Conservation (phyloP, 306 rosid genomes). For the Dalbergia cultrata region DNA sequence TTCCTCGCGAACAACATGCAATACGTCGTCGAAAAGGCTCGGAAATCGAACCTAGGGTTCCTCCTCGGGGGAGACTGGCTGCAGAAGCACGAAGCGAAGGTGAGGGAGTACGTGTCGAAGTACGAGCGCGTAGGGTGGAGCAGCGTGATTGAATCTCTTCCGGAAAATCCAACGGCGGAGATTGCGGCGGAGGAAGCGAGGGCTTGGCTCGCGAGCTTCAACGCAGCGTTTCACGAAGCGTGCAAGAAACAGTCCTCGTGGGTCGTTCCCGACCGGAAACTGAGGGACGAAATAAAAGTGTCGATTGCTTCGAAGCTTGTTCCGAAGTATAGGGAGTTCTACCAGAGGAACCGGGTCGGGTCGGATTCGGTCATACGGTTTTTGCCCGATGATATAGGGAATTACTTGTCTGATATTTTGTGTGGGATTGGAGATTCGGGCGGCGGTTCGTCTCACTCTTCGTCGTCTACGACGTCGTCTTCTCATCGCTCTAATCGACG, state of each 20-base stretch:
- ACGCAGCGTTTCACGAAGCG: conserved; percentile 59
- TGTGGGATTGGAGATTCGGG: conserved; percentile 55
- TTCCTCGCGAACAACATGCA: conserved; percentile 85
- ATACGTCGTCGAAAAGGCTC: conserved; percentile 73
- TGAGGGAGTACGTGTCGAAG: conserved; percentile 63
- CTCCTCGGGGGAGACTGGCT: conserved; percentile 74
- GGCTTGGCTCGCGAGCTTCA: conserved; percentile 52
- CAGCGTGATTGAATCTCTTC: conserved; percentile 63
- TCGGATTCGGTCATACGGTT: conserved; percentile 42
- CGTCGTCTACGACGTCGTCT: conserved; percentile 38
- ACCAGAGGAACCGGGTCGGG: conserved; percentile 57
- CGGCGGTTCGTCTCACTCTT: conserved; percentile 55
- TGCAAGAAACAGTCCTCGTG: conserved; percentile 68
- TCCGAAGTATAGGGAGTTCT: conserved; percentile 51
- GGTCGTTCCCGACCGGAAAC: conserved; percentile 64
- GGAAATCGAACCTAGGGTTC: conserved; percentile 59
- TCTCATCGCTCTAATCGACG: conserved; percentile 42
- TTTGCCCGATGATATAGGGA: conserved; percentile 67
- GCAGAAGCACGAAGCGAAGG: conserved; percentile 66
- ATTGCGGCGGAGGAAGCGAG: conserved; percentile 59
- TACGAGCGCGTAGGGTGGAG: conserved; percentile 76
- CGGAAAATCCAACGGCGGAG: conserved; percentile 64
- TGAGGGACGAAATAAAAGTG: conserved; percentile 66
- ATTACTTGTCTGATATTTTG: conserved; percentile 64
- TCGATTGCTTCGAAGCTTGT: conserved; percentile 61